Evolutionary conservation across 139 green algal species (phyloP).

Genomic region (Nannochloris sp.): DNA sequence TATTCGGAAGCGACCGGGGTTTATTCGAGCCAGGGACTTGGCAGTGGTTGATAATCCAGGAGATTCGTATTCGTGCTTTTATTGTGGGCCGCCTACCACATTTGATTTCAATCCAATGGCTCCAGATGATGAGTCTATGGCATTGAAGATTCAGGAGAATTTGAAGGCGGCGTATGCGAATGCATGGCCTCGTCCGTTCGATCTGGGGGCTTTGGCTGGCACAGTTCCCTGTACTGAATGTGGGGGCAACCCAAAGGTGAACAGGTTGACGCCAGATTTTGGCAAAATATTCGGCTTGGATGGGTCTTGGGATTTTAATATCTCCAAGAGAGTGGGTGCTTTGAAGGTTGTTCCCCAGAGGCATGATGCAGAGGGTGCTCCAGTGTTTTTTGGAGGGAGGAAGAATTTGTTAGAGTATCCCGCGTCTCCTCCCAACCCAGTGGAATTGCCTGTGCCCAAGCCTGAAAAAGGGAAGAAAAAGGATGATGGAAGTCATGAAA

Average conservation of each 20-base stretch:
- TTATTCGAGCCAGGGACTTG: slow-evolving; percentile 15
- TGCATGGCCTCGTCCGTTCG: slow-evolving; percentile 13
- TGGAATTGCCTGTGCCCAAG: slow-evolving; percentile 5
- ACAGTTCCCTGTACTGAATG: slow-evolving; percentile 31
- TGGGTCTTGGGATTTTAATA: slow-evolving; percentile 15
- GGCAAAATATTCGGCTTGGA: slow-evolving; percentile 16
- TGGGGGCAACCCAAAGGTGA: slow-evolving; percentile 12
- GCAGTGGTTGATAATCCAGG: slow-evolving; percentile 23
- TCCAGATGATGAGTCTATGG: slow-evolving; percentile 9
- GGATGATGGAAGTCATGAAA: slow-evolving; percentile 2
- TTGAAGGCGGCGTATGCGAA: slow-evolving; percentile 30
- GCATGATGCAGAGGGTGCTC: not conserved
- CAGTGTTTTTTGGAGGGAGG: not conserved
- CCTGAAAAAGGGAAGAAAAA: slow-evolving; percentile 2
- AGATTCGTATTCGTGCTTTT: slow-evolving; percentile 29
- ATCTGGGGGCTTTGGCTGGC: slow-evolving; percentile 15
- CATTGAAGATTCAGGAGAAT: slow-evolving; percentile 36
- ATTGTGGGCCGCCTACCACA: slow-evolving; percentile 24
- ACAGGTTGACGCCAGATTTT: slow-evolving; percentile 30
- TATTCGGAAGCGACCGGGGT: slow-evolving; percentile 24
- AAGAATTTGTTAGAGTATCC: slow-evolving; percentile 10
- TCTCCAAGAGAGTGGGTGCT: slow-evolving; percentile 10
- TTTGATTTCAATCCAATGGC: slow-evolving; percentile 17
- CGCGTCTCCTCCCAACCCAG: not conserved
- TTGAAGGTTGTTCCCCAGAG: not conserved